Evolutionary conservation across 2,329 filamentous ascomycete genomes (phyloP), one percentile per base, ranked within the genome.

Genomic region (Epichloe sibirici): DNA sequence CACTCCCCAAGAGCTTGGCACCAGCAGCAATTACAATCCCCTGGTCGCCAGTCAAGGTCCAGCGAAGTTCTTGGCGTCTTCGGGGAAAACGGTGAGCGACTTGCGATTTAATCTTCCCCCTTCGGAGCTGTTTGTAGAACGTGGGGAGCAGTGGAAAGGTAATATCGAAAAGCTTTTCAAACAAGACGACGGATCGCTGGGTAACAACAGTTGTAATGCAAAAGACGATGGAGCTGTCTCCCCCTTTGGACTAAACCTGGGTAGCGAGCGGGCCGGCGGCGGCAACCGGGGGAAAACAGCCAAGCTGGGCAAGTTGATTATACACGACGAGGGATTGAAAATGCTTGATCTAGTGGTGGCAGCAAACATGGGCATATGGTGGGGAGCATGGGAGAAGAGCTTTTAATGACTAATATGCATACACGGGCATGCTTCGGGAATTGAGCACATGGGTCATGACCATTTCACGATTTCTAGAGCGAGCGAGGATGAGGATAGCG

Each of bases 331-430:
- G 62, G 93, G 93, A 0, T 71, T 95, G 58, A 95, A 95, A 73
- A 97, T 98, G 91, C 69, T 97, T 61, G 93, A 98, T 73, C 68
- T 98, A 54, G 74, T 95, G 0, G 88, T 98, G 21, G 88, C 91
- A 4, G 86, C 90, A 11, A 96, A 95, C 64, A 80, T 98, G 70
- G 89, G 87, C 1, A 73, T 97, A 15, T 98, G 90, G 88, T 97
- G 91, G 90, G 83, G 83, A 60, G 82, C 87, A 4, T 96, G 90
- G 79, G 85, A 88, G 61, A 75, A 71, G 61, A 74, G 69, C 63
- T 71, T 70, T 54, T 71, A 57, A 62, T 15, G 45, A 3, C 9
- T 4, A 17, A 17, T 17, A 9, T 31, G 28, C 28, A 11, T 31
- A 31, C 28, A 31, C 28, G 1, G 8, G 28, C 28, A 31, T 31